These are phyloP conservation scores for Phaeosphaeriaceae sp. DNA, from an alignment of 2,329 filamentous ascomycete genomes.

Conservation along the genomic window DNA sequence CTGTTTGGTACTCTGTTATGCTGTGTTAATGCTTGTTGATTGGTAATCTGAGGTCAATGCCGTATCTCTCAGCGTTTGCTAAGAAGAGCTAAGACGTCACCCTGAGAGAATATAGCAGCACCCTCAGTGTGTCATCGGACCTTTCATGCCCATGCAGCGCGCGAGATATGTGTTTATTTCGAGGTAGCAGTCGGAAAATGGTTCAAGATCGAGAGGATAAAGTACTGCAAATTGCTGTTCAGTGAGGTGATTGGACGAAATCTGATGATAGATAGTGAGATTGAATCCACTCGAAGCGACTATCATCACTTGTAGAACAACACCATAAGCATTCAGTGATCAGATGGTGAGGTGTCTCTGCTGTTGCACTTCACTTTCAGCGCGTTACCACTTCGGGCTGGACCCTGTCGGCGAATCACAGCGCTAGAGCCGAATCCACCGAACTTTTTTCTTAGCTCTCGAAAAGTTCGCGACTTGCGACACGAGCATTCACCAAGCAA, in stretches of 20 bases:
- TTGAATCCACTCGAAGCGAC: too few species aligned
- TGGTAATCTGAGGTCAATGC: slow-evolving; percentile 5
- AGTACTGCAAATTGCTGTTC: too few species aligned
- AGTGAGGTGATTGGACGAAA: too few species aligned
- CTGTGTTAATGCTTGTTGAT: background rate
- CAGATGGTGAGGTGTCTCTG: too few species aligned
- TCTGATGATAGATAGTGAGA: too few species aligned
- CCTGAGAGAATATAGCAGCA: background rate
- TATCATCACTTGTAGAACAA: too few species aligned
- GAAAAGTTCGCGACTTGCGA: slow-evolving; percentile 24
- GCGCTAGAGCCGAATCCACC: slow-evolving; percentile 16
- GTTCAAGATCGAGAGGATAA: too few species aligned
- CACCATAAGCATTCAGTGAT: too few species aligned
- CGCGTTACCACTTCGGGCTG: background rate
- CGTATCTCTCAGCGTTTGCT: background rate
- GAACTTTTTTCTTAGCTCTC: slow-evolving; percentile 32
- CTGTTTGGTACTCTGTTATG: background rate
- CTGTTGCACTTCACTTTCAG: background rate
- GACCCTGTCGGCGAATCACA: slow-evolving; percentile 9
- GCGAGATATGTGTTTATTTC: too few species aligned
- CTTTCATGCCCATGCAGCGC: background rate
- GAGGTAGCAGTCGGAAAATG: background rate
- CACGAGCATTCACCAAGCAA: slow-evolving; percentile 12
- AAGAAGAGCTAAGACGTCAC: background rate
- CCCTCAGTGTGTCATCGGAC: background rate